phyloP scores from a whole-genome alignment of 139 green algal genomes.

The Picochlorum sp. region DNA sequence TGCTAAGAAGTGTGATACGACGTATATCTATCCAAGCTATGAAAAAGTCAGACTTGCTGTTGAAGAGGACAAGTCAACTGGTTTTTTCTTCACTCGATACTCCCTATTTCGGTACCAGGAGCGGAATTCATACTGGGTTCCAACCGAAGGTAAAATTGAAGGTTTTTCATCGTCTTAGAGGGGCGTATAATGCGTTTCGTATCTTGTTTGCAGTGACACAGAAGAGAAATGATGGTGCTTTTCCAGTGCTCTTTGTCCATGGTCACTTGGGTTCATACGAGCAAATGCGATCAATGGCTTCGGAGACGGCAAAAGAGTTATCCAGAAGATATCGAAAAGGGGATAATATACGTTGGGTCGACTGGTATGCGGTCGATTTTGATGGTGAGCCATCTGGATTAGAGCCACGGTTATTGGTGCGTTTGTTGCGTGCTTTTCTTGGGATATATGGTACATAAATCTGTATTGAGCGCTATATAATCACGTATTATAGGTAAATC shows the following conservation, averaged over 20 bases:
- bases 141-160: not conserved
- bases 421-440: not conserved
- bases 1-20: slow-evolving; percentile 23
- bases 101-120: slow-evolving; percentile 17
- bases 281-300: slow-evolving; percentile 26
- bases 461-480: not conserved
- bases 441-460: too few relatives aligned
- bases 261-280: slow-evolving; percentile 25
- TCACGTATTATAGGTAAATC: not conserved
- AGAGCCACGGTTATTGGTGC: not conserved
- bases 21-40: slow-evolving; percentile 27
- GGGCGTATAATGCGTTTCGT: not conserved
- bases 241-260: slow-evolving; percentile 31
- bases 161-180: not conserved
- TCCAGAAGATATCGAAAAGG: slow-evolving; percentile 3
- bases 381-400: slow-evolving; percentile 12
- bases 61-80: not conserved
- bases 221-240: not conserved
- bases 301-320: slow-evolving; percentile 8
- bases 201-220: not conserved
- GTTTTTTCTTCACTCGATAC: slow-evolving; percentile 1
- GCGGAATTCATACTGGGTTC: not conserved
- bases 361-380: slow-evolving; percentile 8
- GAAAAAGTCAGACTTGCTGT: slow-evolving; percentile 1
- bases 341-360: not conserved